Evolutionary conservation across 75 land plant genomes (phyloP).

Genomic region (Selaginella tamariscina): DNA sequence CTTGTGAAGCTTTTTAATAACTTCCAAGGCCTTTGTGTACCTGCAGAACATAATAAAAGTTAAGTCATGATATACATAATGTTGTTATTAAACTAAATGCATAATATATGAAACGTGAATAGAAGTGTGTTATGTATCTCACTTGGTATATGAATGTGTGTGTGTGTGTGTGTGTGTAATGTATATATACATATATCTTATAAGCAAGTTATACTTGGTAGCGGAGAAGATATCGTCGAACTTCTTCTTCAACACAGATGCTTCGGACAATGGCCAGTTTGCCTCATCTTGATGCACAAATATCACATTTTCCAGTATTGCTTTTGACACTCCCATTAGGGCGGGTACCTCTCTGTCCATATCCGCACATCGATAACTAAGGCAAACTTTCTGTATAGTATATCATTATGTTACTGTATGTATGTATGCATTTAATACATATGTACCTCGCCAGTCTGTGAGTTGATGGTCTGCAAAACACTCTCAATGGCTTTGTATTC

Average conservation of each 20-base stretch:
- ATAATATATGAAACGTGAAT: no score
- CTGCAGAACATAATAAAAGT: slow-evolving; percentile 21
- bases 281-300: slow-evolving; percentile 99
- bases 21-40: slow-evolving; percentile 93
- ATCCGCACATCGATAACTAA: slow-evolving; percentile 96
- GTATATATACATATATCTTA: no score
- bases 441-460: slow-evolving; percentile 74
- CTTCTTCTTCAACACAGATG: slow-evolving; percentile 80
- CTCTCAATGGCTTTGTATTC: slow-evolving; percentile 98
- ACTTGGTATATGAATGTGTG: no score
- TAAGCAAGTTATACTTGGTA: slow-evolving; percentile 48
- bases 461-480: slow-evolving; percentile 86
- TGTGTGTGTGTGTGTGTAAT: no score
- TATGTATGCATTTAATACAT: no score
- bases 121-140: no score
- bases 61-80: no score
- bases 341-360: slow-evolving; percentile 97
- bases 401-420: no score
- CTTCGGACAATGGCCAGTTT: slow-evolving; percentile 93
- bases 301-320: slow-evolving; percentile 90
- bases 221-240: slow-evolving; percentile 99
- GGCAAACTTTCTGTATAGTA: slow-evolving; percentile 94
- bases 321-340: slow-evolving; percentile 98
- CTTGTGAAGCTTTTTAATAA: slow-evolving; percentile 93
- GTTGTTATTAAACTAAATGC: no score